Percentiles rank a stretch among this genome's conserved stretches.
Conservation (phyloP, 441 rosid genomes). For the Isatis lusitanica region DNA sequence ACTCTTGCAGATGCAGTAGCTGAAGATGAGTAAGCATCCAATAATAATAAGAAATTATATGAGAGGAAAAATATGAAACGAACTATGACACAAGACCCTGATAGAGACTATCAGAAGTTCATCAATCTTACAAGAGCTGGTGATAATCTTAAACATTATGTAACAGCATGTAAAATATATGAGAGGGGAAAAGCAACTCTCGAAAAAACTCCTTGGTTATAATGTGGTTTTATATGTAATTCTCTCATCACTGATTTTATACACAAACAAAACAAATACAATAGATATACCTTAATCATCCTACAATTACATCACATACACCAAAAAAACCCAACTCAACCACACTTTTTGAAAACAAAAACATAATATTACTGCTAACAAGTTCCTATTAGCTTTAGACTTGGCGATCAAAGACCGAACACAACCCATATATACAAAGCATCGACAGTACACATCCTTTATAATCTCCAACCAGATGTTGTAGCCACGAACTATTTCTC, state of each 20-base stretch:
- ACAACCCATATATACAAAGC: not conserved
- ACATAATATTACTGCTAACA: not conserved
- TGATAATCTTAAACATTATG: slow-evolving; percentile 13
- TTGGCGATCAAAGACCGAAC: not conserved
- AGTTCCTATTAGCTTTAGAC: not conserved
- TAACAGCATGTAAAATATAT: too few species aligned
- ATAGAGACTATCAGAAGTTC: slow-evolving; percentile 34
- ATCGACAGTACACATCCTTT: not conserved
- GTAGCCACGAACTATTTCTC: slow-evolving; percentile 40
- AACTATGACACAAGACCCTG: slow-evolving; percentile 9
- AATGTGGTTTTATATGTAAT: too few species aligned
- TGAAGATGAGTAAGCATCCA: slow-evolving; percentile 32
- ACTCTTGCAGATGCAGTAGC: slow-evolving; percentile 33
- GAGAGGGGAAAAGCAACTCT: too few species aligned
- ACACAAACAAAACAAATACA: too few species aligned
- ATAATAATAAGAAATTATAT: not conserved
- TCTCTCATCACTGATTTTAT: too few species aligned
- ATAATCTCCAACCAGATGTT: slow-evolving; percentile 1
- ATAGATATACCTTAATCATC: too few species aligned
- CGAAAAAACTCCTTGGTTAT: too few species aligned
- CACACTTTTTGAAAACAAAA: too few species aligned
- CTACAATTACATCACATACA: too few species aligned
- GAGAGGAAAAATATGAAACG: too few species aligned
- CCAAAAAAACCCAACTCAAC: too few species aligned
- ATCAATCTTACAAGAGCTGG: slow-evolving; percentile 29